A percentile compares a stretch with the other conserved stretches of the same genome.
Conservation (phyloP, 2,329 filamentous ascomycete species). For the Epichloe gansuensis region DNA sequence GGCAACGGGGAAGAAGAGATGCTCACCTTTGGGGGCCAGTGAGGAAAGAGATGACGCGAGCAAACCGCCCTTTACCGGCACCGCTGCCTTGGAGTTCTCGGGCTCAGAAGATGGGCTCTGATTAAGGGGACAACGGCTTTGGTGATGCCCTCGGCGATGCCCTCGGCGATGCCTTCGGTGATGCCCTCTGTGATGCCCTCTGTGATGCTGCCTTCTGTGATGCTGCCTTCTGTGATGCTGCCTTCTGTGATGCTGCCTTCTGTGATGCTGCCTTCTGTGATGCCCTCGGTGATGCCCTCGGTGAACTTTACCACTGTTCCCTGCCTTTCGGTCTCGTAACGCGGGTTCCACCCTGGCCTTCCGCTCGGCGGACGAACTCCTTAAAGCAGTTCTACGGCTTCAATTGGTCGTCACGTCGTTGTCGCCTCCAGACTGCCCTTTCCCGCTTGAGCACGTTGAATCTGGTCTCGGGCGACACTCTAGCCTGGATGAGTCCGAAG, state of each 20-base stretch:
- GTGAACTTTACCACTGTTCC: not conserved
- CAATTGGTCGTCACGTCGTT: not conserved
- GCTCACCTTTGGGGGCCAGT: not conserved
- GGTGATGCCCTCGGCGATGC: not conserved
- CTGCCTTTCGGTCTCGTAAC: not conserved
- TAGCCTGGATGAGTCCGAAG: not conserved
- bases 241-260: not conserved
- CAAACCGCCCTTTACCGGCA: not conserved
- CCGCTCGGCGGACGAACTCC: constrained; percentile 1
- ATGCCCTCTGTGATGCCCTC: not conserved
- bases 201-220: not conserved
- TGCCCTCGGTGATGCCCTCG: not conserved
- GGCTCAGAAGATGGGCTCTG: not conserved
- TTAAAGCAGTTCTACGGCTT: constrained; percentile 1
- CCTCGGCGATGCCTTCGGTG: not conserved
- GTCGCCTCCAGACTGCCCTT: not conserved
- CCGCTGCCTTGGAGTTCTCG: not conserved
- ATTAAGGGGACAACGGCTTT: not conserved
- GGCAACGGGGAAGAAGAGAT: not conserved
- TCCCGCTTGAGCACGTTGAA: not conserved
- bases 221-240: not conserved
- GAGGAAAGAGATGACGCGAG: not conserved
- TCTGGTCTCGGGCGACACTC: not conserved
- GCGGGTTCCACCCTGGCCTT: not conserved
- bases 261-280: not conserved